These are phyloP conservation scores for Candida gigantensis DNA, from an alignment of 1,139 yeast species.

Conservation along the genomic window DNA sequence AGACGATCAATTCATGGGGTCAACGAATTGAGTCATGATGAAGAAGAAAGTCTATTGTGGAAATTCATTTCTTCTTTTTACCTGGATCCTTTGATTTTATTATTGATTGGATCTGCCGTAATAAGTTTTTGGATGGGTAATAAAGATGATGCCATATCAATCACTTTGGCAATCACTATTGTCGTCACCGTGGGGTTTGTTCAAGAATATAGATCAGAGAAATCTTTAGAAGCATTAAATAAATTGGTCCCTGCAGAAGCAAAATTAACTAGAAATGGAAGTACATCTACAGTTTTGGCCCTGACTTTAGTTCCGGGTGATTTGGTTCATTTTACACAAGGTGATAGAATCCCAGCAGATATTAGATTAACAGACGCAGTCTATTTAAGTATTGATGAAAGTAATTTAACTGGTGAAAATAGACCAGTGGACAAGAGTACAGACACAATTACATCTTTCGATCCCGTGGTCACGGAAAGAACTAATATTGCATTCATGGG, in stretches of 20 bases:
- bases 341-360: slow-evolving; percentile 96
- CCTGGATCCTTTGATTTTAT: slow-evolving; percentile 84
- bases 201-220: slow-evolving; percentile 93
- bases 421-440: slow-evolving; percentile 71
- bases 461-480: slow-evolving; percentile 62
- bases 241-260: slow-evolving; percentile 93
- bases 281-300: slow-evolving; percentile 77
- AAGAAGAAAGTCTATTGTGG: slow-evolving; percentile 67
- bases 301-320: slow-evolving; percentile 92
- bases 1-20: slow-evolving; percentile 75
- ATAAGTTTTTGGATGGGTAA: slow-evolving; percentile 89
- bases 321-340: slow-evolving; percentile 81
- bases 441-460: slow-evolving; percentile 32
- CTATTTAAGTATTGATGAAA: slow-evolving; percentile 83
- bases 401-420: slow-evolving; percentile 92
- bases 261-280: slow-evolving; percentile 79
- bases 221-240: slow-evolving; percentile 86
- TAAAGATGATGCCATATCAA: slow-evolving; percentile 87
- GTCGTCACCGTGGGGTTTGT: slow-evolving; percentile 96
- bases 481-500: slow-evolving; percentile 90
- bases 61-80: slow-evolving; percentile 79
- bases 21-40: slow-evolving; percentile 72
- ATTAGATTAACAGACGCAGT: slow-evolving; percentile 74
- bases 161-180: slow-evolving; percentile 81
- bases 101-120: slow-evolving; percentile 84